These are phyloP conservation scores for Tricholoma bakamatsutake DNA, from an alignment of 768 basidiomycete genomes.

Conservation along the genomic window DNA sequence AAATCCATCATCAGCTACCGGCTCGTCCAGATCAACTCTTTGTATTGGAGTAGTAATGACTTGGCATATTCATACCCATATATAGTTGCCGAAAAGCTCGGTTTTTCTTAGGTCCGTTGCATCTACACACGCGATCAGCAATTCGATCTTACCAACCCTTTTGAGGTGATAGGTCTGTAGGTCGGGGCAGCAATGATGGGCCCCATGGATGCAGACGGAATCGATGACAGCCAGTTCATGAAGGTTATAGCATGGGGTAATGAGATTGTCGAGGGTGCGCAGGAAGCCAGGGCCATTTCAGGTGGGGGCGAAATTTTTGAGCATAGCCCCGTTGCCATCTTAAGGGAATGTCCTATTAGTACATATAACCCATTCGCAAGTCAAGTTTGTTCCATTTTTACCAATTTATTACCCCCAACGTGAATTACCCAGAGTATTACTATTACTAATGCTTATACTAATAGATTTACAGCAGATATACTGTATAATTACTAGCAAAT, in stretches of 20 bases:
- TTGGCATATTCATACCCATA: no score
- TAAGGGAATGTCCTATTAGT: not conserved
- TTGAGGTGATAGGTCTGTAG: slow-evolving; percentile 5
- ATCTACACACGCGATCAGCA: slow-evolving; percentile 4
- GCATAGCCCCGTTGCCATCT: not conserved
- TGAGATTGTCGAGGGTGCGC: not conserved
- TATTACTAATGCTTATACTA: no score
- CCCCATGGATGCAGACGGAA: not conserved
- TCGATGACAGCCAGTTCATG: not conserved
- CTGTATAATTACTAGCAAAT: no score
- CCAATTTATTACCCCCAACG: no score
- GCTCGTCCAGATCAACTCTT: no score
- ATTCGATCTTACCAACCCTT: slow-evolving; percentile 4
- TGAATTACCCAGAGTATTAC: no score
- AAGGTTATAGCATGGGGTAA: not conserved
- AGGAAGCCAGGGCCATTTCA: not conserved
- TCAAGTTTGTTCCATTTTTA: no score
- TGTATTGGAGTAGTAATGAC: no score
- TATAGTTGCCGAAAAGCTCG: not conserved
- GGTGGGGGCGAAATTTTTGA: not conserved
- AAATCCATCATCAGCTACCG: no score
- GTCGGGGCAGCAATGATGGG: not conserved
- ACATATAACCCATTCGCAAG: no score
- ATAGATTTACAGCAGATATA: no score
- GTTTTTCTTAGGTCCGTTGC: not conserved